Evolutionary conservation across 2,329 filamentous ascomycete genomes (phyloP).

Genomic region (Hymenoscyphus fructigenus): DNA sequence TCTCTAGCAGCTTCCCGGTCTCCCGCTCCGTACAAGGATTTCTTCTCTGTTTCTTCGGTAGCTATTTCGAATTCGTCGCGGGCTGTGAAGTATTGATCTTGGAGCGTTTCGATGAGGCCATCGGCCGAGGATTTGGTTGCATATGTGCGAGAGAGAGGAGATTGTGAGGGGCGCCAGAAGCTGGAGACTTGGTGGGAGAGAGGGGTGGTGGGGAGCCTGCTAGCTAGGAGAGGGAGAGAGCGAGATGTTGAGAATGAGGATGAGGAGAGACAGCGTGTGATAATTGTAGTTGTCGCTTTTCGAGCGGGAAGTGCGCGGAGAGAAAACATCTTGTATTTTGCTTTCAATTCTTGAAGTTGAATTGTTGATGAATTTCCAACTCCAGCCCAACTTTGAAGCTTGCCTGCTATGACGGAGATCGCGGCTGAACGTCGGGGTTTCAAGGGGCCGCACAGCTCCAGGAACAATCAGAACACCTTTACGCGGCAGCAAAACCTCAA

Average conservation of each 20-base stretch:
- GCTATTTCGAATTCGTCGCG: conserved; percentile 51
- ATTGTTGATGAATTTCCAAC: neutral
- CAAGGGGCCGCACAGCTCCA: neutral
- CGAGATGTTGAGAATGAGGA: neutral
- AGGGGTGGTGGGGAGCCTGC: conserved; percentile 4
- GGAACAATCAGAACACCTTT: neutral
- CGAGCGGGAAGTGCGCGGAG: conserved; percentile 20
- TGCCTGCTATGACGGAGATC: neutral
- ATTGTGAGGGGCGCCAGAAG: neutral
- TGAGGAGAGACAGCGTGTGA: conserved; percentile 18
- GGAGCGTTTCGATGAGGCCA: conserved; percentile 28
- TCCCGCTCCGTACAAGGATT: conserved; percentile 46
- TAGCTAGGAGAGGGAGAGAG: conserved; percentile 6
- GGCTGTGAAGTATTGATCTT: conserved; percentile 42
- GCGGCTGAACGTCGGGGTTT: neutral
- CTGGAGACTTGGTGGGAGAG: conserved; percentile 6
- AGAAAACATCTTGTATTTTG: conserved; percentile 23
- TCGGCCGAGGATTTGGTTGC: conserved; percentile 25
- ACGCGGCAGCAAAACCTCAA: neutral
- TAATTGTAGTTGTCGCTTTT: conserved; percentile 10
- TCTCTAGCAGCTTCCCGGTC: conserved; percentile 47
- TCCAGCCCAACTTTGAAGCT: neutral
- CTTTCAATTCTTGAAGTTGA: neutral
- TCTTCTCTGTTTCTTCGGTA: conserved; percentile 44
- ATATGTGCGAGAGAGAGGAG: conserved; percentile 12